Percentiles rank a stretch among this genome's conserved stretches.
Evolutionary conservation across 306 rosid species (phyloP).

Genomic region (Sicyos edulis): DNA sequence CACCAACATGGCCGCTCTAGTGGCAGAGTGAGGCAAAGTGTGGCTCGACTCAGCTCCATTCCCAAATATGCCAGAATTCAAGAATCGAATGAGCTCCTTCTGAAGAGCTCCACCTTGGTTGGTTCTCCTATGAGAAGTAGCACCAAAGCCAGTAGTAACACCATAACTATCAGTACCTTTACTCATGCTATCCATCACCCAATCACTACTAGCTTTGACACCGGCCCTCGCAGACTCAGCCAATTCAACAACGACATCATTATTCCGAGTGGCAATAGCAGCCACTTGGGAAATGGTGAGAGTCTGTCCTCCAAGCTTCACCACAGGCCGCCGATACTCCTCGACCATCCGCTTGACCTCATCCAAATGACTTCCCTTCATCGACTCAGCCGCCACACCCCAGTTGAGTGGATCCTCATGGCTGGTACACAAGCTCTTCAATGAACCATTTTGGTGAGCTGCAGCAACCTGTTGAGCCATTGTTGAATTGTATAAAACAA

Average conservation of each 20-base stretch:
- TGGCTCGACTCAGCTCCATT: slow-evolving; percentile 51
- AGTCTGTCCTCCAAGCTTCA: slow-evolving; percentile 34
- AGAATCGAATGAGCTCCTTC: slow-evolving; percentile 43
- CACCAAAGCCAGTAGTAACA: slow-evolving; percentile 48
- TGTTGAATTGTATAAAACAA: no score
- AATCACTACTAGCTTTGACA: no score
- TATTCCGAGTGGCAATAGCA: slow-evolving; percentile 42
- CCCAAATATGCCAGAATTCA: slow-evolving; percentile 85
- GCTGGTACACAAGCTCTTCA: slow-evolving; percentile 26
- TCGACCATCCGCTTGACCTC: slow-evolving; percentile 63
- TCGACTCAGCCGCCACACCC: slow-evolving; percentile 49
- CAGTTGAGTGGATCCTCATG: slow-evolving; percentile 55
- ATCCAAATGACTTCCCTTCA: slow-evolving; percentile 60
- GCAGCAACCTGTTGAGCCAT: no score
- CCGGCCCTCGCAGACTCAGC: slow-evolving; percentile 28
- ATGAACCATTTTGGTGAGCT: no score
- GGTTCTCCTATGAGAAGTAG: slow-evolving; percentile 44
- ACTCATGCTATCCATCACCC: background rate
- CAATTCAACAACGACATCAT: slow-evolving; percentile 47
- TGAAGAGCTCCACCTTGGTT: slow-evolving; percentile 58
- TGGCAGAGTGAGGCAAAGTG: background rate
- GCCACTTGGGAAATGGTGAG: slow-evolving; percentile 28
- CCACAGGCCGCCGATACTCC: slow-evolving; percentile 31
- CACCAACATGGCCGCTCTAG: background rate
- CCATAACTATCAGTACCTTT: background rate